A percentile compares a stretch with the other conserved stretches of the same genome.
phyloP scores from a whole-genome alignment of 371 early-diverging fungal genomes.

The Saksenaea vasiformis region DNA sequence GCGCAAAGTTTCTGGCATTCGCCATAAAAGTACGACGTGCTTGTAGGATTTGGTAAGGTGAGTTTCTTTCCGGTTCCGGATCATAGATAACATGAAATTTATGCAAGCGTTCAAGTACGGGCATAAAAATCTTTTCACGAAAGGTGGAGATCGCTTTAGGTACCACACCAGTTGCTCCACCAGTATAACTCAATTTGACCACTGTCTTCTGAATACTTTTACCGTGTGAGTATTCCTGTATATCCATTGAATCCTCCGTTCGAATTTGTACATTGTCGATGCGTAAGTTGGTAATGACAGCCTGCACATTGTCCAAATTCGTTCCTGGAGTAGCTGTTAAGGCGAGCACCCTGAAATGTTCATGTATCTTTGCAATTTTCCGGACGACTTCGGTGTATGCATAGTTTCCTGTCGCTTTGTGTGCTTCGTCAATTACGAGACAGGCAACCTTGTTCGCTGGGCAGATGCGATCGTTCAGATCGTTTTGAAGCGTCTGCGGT shows the following conservation, averaged over 20 bases:
- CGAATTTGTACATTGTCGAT: slow-evolving; percentile 83
- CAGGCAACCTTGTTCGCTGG: slow-evolving; percentile 61
- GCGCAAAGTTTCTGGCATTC: slow-evolving; percentile 25
- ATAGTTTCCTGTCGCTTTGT: slow-evolving; percentile 83
- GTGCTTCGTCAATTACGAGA: slow-evolving; percentile 94
- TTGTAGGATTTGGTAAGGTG: slow-evolving; percentile 47
- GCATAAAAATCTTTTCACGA: slow-evolving; percentile 45
- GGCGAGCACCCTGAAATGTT: slow-evolving; percentile 79
- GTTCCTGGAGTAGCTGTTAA: slow-evolving; percentile 91
- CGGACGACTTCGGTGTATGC: slow-evolving; percentile 80
- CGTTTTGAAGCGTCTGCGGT: slow-evolving; percentile 90
- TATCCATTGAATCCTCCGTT: slow-evolving; percentile 89
- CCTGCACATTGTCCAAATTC: slow-evolving; percentile 75
- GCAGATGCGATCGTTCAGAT: slow-evolving; percentile 62
- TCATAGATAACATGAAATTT: slow-evolving; percentile 45
- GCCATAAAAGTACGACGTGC: slow-evolving; percentile 45
- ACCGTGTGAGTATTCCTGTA: slow-evolving; percentile 72
- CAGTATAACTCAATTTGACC: slow-evolving; percentile 63
- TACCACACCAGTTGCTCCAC: slow-evolving; percentile 48
- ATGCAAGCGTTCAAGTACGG: slow-evolving; percentile 47
- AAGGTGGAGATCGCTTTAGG: slow-evolving; percentile 27
- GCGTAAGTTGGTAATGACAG: slow-evolving; percentile 73
- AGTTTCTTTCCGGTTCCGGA: slow-evolving; percentile 39
- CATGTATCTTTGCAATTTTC: slow-evolving; percentile 49
- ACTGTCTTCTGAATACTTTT: slow-evolving; percentile 66